Percentiles rank a stretch among this genome's conserved stretches.
phyloP scores from a whole-genome alignment of 108 stramenopile species.

The Pseudonitzschia delicatissima region DNA sequence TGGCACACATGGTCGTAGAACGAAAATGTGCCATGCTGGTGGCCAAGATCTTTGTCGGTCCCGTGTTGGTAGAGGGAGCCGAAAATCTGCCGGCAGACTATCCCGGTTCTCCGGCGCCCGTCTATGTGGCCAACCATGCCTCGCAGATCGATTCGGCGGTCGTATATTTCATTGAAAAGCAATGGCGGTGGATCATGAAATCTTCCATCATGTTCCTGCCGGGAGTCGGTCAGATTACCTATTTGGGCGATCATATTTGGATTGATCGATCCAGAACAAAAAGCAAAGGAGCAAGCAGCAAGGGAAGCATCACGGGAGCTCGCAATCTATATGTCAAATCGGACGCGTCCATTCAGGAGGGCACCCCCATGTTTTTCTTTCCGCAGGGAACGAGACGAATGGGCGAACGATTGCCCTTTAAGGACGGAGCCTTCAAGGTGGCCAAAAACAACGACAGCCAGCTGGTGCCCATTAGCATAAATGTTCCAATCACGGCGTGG shows the following conservation, averaged over 20 bases:
- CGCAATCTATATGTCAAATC: constrained; percentile 65
- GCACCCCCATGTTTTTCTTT: constrained; percentile 82
- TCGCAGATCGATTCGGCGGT: constrained; percentile 73
- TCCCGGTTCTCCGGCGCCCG: constrained; percentile 52
- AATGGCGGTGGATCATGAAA: constrained; percentile 83
- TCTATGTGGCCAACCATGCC: constrained; percentile 77
- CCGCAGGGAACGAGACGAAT: constrained; percentile 83
- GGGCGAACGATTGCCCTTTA: constrained; percentile 72
- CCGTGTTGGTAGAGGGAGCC: constrained; percentile 50
- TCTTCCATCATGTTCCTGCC: constrained; percentile 61
- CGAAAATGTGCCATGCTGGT: constrained; percentile 28
- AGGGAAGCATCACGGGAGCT: constrained; percentile 26
- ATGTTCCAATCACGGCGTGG: constrained; percentile 71
- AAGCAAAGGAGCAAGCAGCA: constrained; percentile 34
- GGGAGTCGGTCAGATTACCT: constrained; percentile 76
- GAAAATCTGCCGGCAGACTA: constrained; percentile 51
- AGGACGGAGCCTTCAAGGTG: constrained; percentile 79
- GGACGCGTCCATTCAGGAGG: constrained; percentile 59
- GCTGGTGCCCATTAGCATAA: constrained; percentile 69
- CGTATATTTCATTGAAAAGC: constrained; percentile 53
- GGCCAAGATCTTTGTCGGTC: constrained; percentile 35
- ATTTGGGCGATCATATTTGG: constrained; percentile 61
- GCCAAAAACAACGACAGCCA: constrained; percentile 54
- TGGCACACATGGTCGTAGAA: constrained; percentile 39
- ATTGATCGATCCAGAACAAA: constrained; percentile 54